Evolutionary conservation across 257 asterid species (phyloP), one percentile per base, ranked within the genome.

Genomic region (Solanum neorickii): DNA sequence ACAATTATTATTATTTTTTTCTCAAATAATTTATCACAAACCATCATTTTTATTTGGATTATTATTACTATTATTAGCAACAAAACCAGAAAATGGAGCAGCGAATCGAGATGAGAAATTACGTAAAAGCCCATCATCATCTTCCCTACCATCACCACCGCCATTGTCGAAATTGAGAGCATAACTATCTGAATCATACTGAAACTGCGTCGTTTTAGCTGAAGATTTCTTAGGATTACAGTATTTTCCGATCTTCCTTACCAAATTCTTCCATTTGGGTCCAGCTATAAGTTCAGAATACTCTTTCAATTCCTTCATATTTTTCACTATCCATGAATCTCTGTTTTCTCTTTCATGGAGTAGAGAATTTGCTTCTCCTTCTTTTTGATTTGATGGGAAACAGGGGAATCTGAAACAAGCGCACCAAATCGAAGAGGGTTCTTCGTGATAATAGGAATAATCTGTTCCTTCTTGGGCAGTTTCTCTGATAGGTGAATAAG

Each of bases 171-270:
- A 93, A 31, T 93, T 93, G 18, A 93, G 91, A 10, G 94, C 94
- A 42, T 93, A 93, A 73, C 94, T 90, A 78, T 90, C 91, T 42
- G 96, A 93, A 59, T 94, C 91, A 47, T 93, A 93, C 86, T 88
- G 95, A 76, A 90, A 90, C 88, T 88, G 92, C 62, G 89, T 86
- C 60, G 88, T 76, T 82, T 88, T 75, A 13, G 74, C 74, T 29
- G 75, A 14, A 14, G 86, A 60, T 5, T 62, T 92, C 78, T 49
- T 87, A n/a, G 86, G 88, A 2, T 73, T 73, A 82, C 88, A 90
- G 16, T 91, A 21, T 60, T 83, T 91, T 31, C 93, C 94, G 3
- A 92, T 84, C 25, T 87, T 92, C 27, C 92, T 87, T 12, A 92
- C 47, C 5, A 92, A 83, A 84, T 92, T 92, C 90, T 92, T 93